A percentile compares a stretch with the other conserved stretches of the same genome.
Conservation (phyloP, 106 monocot species). For the Allium sativum region DNA sequence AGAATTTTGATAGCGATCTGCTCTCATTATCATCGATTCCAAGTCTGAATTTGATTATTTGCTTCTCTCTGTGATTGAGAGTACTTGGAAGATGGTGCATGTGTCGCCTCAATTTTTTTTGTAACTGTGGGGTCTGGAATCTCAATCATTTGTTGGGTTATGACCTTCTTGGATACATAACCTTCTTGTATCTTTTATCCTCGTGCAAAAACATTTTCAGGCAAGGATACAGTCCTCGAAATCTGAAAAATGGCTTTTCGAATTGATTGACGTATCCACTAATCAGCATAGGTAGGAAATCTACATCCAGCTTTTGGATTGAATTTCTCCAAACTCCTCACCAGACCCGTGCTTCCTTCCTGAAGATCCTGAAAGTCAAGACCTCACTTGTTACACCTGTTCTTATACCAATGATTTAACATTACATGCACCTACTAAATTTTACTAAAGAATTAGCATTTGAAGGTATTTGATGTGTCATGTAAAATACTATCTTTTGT, state of each 20-base stretch:
- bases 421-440: too few relatives aligned
- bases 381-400: too few relatives aligned
- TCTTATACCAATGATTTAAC: too few relatives aligned
- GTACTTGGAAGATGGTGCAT: slow-evolving; percentile 37
- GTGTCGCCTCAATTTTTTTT: slow-evolving; percentile 73
- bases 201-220: slow-evolving; percentile 63
- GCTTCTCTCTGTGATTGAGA: slow-evolving; percentile 62
- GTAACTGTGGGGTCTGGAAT: slow-evolving; percentile 42
- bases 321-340: slow-evolving; percentile 91
- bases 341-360: slow-evolving; percentile 85
- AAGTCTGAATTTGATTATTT: slow-evolving; percentile 50
- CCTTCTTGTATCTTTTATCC: slow-evolving; percentile 37
- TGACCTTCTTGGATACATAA: slow-evolving; percentile 48
- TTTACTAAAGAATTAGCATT: too few relatives aligned
- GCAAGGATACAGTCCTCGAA: slow-evolving; percentile 74
- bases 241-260: slow-evolving; percentile 82
- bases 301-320: slow-evolving; percentile 75
- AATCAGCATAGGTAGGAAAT: slow-evolving; percentile 86
- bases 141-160: slow-evolving; percentile 60
- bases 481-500: too few relatives aligned
- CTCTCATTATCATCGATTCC: slow-evolving; percentile 36
- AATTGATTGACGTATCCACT: slow-evolving; percentile 92
- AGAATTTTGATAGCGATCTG: slow-evolving; percentile 65
- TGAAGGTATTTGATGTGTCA: too few relatives aligned
- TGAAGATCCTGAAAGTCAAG: too few relatives aligned